Base-by-base conservation (phyloP, 2,329 filamentous ascomycete genomes). In the Gnomoniopsis smithogilvyi region DNA sequence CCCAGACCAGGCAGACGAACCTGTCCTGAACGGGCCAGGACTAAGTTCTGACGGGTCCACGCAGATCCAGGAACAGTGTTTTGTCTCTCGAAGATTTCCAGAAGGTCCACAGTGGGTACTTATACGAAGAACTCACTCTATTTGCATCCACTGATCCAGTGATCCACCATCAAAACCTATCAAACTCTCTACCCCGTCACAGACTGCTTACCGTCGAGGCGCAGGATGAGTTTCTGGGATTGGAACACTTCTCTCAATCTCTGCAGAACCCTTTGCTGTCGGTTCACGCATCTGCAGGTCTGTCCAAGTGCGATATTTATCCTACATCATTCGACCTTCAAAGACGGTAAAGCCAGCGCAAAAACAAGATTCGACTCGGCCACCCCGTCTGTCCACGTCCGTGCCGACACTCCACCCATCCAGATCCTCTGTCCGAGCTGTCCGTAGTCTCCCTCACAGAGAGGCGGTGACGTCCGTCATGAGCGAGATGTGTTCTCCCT, bases 321-420 rank as follows among this genome's bases (percentile, higher is more conserved):
- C n/a, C 43, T 17, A 45, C 43, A 19, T 10, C 43, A 22, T 45
- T 10, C 12, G 17, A 19, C 43, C 17, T 11, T 45, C n/a, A 45
- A 22, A 45, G n/a, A 19, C 43, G 43, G 43, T 45, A 19, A 19
- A 45, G 43, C 43, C 43, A 36, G 54, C 54, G 46, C 46, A 50
- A 45, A 56, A 56, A 56, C 46, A 50, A 56, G 54, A 56, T 56
- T 49, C 54, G 54, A 58, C 6, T 49, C 48, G 49, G 49, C 45
- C 56, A 54, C 50, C 21, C 49, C 49, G 56, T 49, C 41, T 47
- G 19, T 17, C 33, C 17, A 34, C 33, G 49, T 34, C 48, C 46
- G 48, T 57, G 21, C 36, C 26, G 33, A 8, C 30, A 19, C 33
- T 38, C 21, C 38, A 24, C 30, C 34, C 21, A 10, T 30, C 26